phyloP scores from a whole-genome alignment of 2,329 filamentous ascomycete species.

The Pseudogymnoascus sp. region DNA sequence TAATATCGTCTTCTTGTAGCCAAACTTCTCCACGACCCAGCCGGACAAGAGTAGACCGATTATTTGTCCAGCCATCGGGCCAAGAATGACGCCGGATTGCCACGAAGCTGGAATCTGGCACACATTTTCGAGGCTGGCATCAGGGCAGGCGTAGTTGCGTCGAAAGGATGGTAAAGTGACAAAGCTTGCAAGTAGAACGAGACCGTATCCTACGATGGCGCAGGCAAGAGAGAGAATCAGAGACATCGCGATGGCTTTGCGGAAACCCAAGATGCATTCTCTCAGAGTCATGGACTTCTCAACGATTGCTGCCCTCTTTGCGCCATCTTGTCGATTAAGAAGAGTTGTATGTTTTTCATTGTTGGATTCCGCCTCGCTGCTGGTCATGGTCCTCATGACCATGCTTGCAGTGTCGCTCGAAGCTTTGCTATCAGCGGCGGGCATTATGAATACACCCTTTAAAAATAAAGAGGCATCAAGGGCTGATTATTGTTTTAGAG shows the following conservation, averaged over 20 bases:
- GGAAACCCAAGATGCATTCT: constrained; percentile 71
- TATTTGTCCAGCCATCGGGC: constrained; percentile 31
- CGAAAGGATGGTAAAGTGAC: constrained; percentile 23
- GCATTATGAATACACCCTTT: constrained; percentile 1
- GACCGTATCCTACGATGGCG: constrained; percentile 80
- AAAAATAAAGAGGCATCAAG: background rate
- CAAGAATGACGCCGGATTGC: constrained; percentile 36
- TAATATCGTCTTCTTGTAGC: constrained; percentile 27
- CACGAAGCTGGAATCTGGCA: constrained; percentile 33
- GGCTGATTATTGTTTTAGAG: background rate
- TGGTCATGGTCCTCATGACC: background rate
- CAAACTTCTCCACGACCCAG: constrained; percentile 24
- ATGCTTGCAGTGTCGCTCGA: background rate
- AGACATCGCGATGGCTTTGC: constrained; percentile 75
- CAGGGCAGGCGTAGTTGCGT: constrained; percentile 23
- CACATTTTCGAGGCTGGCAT: constrained; percentile 24
- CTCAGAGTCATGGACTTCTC: background rate
- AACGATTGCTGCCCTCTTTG: background rate
- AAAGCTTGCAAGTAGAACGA: constrained; percentile 75
- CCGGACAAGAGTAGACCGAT: constrained; percentile 7
- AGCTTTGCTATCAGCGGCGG: background rate
- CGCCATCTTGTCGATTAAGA: background rate
- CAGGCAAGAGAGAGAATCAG: constrained; percentile 77
- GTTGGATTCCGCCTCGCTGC: background rate
- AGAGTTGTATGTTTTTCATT: background rate